These are phyloP conservation scores for Dactylellina cionopaga DNA, from an alignment of 2,329 filamentous ascomycete genomes.

Conservation along the genomic window DNA sequence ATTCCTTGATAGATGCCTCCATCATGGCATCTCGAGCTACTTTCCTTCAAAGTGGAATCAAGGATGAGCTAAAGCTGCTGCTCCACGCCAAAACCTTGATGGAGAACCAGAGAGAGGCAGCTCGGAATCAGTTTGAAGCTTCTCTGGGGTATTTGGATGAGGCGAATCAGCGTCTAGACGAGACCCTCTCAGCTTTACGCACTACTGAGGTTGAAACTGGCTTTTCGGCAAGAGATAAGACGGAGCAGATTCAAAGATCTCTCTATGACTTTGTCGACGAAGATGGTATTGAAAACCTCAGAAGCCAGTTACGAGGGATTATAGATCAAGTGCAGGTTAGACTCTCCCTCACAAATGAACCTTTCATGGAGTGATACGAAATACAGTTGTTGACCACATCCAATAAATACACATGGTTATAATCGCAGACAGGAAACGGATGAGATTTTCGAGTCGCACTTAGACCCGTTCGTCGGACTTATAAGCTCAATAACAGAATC, in stretches of 20 bases:
- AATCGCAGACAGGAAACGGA: slow-evolving; percentile 50
- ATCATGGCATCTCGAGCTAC: slow-evolving; percentile 56
- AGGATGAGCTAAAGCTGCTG: slow-evolving; percentile 55
- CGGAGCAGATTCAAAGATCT: slow-evolving; percentile 64
- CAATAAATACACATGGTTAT: slow-evolving; percentile 4
- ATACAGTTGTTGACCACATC: slow-evolving; percentile 56
- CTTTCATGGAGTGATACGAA: neutral
- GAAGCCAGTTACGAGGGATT: slow-evolving; percentile 67
- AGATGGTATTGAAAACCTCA: slow-evolving; percentile 69
- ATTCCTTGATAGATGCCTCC: slow-evolving; percentile 56
- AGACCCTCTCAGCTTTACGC: slow-evolving; percentile 67
- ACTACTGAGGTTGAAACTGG: slow-evolving; percentile 69
- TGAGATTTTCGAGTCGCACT: slow-evolving; percentile 45
- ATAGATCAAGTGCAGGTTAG: slow-evolving; percentile 65
- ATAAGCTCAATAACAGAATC: slow-evolving; percentile 37
- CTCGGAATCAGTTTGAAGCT: slow-evolving; percentile 53
- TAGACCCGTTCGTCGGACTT: slow-evolving; percentile 36
- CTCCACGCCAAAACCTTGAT: slow-evolving; percentile 55
- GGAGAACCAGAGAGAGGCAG: slow-evolving; percentile 53
- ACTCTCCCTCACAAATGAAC: neutral
- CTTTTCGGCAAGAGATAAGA: slow-evolving; percentile 64
- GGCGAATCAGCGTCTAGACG: slow-evolving; percentile 62
- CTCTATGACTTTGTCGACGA: slow-evolving; percentile 76
- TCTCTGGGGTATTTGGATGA: slow-evolving; percentile 40
- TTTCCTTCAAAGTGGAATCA: slow-evolving; percentile 56